phyloP scores from a whole-genome alignment of 768 basidiomycete genomes.

The Melanogaster broomeanus region DNA sequence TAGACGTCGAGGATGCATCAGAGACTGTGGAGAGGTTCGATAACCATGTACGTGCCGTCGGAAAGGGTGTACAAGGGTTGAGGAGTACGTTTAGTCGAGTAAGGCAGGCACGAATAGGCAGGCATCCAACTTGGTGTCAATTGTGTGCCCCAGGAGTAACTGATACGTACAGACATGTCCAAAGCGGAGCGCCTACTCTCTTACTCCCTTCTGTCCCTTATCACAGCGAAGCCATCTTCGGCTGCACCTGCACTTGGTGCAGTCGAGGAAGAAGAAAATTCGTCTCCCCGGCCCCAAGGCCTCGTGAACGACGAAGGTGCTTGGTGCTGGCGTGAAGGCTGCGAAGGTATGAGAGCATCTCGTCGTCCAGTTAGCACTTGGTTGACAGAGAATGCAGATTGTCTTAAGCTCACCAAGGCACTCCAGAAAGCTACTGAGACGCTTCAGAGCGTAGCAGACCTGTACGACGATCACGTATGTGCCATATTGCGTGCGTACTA shows the following conservation, averaged over 20 bases:
- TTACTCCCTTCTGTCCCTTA: slow-evolving; percentile 71
- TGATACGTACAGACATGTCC: slow-evolving; percentile 64
- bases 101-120: slow-evolving; percentile 70
- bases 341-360: slow-evolving; percentile 48
- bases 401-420: slow-evolving; percentile 75
- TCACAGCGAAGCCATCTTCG: slow-evolving; percentile 66
- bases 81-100: slow-evolving; percentile 61
- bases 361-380: neutral
- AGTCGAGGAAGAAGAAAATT: slow-evolving; percentile 48
- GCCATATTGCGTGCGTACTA: neutral
- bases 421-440: slow-evolving; percentile 76
- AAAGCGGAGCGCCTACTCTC: slow-evolving; percentile 74
- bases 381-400: slow-evolving; percentile 45
- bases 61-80: slow-evolving; percentile 67
- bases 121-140: slow-evolving; percentile 16
- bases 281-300: slow-evolving; percentile 47
- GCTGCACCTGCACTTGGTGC: slow-evolving; percentile 48
- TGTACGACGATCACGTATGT: slow-evolving; percentile 78
- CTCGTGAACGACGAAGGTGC: slow-evolving; percentile 71
- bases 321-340: slow-evolving; percentile 86
- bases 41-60: slow-evolving; percentile 63
- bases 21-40: slow-evolving; percentile 64
- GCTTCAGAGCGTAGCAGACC: slow-evolving; percentile 71
- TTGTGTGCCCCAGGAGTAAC: neutral
- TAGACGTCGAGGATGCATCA: slow-evolving; percentile 71